A percentile compares a stretch with the other conserved stretches of the same genome.
These are phyloP conservation scores for Phytophthora multivora DNA, from an alignment of 352 stramenopile genomes.

Conservation along the genomic window DNA sequence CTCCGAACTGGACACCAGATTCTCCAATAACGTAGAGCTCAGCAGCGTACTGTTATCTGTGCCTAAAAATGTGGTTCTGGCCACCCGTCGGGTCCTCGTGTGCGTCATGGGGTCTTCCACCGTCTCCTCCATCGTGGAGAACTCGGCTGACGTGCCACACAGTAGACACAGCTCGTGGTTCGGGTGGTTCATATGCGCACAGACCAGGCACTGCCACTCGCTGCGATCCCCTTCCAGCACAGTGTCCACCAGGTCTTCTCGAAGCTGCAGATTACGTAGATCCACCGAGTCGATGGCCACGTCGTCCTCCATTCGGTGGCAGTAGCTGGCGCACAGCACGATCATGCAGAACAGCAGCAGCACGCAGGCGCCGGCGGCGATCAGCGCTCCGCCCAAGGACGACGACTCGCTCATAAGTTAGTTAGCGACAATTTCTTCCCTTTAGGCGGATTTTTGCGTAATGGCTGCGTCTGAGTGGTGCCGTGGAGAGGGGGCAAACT, in stretches of 20 bases:
- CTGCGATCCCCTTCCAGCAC: slow-evolving; percentile 60
- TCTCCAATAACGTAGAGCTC: slow-evolving; percentile 38
- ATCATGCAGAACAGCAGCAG: slow-evolving; percentile 59
- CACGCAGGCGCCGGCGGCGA: slow-evolving; percentile 36
- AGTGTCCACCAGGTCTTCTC: slow-evolving; percentile 72
- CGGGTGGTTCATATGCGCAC: slow-evolving; percentile 76
- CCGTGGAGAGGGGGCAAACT: not conserved
- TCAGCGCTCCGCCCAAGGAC: slow-evolving; percentile 34
- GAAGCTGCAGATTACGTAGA: slow-evolving; percentile 51
- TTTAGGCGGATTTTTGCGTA: slow-evolving; percentile 1
- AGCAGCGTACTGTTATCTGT: slow-evolving; percentile 37
- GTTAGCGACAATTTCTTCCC: not conserved
- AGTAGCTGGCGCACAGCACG: slow-evolving; percentile 48
- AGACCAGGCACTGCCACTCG: slow-evolving; percentile 81
- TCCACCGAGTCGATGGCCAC: slow-evolving; percentile 64
- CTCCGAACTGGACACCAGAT: slow-evolving; percentile 14
- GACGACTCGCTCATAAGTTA: slow-evolving; percentile 32
- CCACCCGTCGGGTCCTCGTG: slow-evolving; percentile 18
- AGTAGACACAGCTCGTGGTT: slow-evolving; percentile 63
- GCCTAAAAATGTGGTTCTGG: slow-evolving; percentile 35
- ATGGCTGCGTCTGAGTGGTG: not conserved
- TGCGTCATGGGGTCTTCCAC: slow-evolving; percentile 31
- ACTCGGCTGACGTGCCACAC: slow-evolving; percentile 67
- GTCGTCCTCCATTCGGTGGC: slow-evolving; percentile 37
- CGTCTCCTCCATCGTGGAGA: slow-evolving; percentile 47